These are phyloP conservation scores for Cryphonectria carpinicola DNA, from an alignment of 2,329 filamentous ascomycete genomes.

Conservation along the genomic window DNA sequence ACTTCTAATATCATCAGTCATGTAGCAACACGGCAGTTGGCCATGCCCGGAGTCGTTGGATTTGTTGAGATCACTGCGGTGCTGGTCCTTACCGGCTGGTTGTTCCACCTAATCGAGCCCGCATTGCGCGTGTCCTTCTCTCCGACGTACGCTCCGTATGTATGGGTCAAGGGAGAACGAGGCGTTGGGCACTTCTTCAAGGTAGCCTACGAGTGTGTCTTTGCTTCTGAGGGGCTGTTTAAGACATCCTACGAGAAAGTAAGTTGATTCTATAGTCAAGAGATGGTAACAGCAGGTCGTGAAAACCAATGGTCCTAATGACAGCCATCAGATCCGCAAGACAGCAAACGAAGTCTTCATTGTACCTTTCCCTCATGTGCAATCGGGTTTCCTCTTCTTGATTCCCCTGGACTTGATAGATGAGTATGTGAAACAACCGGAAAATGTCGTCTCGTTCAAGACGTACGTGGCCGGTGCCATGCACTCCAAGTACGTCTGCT, in stretches of 20 bases:
- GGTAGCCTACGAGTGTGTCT: background rate
- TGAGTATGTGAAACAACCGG: constrained; percentile 6
- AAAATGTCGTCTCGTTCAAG: constrained; percentile 12
- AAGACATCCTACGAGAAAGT: constrained; percentile 3
- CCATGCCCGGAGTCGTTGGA: background rate
- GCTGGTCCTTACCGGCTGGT: background rate
- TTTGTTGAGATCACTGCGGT: background rate
- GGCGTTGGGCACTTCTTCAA: constrained; percentile 6
- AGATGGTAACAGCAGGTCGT: background rate
- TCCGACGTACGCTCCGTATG: background rate
- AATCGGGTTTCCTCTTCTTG: background rate
- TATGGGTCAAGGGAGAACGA: constrained; percentile 5
- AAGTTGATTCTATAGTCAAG: background rate
- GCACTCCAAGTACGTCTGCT: constrained; percentile 1
- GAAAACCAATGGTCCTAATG: background rate
- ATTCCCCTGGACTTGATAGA: constrained; percentile 3
- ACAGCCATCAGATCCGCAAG: background rate
- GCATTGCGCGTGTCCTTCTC: constrained; percentile 4
- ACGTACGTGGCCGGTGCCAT: background rate
- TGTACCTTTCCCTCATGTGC: constrained; percentile 2
- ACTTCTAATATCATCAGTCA: background rate
- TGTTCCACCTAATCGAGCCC: constrained; percentile 7
- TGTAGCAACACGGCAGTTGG: background rate
- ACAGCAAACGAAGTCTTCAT: constrained; percentile 7
- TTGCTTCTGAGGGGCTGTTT: background rate